Percentiles rank a stretch among this genome's conserved stretches.
Conservation (phyloP, 768 basidiomycete genomes). For the Nidula microcarpa region DNA sequence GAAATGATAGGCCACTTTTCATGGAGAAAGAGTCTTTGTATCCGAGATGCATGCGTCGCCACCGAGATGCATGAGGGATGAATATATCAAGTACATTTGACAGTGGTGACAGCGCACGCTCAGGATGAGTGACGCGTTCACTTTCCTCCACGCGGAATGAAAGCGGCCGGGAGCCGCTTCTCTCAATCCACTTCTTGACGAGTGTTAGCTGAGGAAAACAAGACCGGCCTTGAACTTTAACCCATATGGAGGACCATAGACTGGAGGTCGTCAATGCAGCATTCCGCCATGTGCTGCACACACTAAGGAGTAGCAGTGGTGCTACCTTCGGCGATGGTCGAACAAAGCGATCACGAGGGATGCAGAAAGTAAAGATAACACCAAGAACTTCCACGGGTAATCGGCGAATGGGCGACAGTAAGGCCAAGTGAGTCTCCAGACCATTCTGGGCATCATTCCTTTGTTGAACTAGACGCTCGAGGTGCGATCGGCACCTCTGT, state of each 20-base stretch:
- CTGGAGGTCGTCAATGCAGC: conserved; percentile 7
- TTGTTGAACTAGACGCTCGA: neutral
- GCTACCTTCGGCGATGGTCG: conserved; percentile 3
- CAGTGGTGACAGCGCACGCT: conserved; percentile 8
- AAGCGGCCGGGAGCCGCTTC: conserved; percentile 18
- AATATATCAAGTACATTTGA: conserved; percentile 17
- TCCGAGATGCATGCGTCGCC: conserved; percentile 17
- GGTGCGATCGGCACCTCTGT: neutral
- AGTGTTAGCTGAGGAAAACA: conserved; percentile 9
- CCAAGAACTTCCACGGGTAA: conserved; percentile 18
- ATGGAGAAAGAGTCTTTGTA: conserved; percentile 15
- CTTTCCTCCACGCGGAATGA: conserved; percentile 16
- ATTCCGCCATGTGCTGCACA: conserved; percentile 8
- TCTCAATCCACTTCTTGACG: conserved; percentile 18
- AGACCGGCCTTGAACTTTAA: conserved; percentile 5
- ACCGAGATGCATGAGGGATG: conserved; percentile 18
- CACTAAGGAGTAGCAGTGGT: conserved; percentile 7
- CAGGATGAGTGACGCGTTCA: conserved; percentile 1
- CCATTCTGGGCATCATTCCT: conserved; percentile 9
- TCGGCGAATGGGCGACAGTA: conserved; percentile 18
- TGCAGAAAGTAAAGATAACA: conserved; percentile 18
- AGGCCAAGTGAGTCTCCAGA: conserved; percentile 8
- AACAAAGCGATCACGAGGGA: conserved; percentile 6
- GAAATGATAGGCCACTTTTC: conserved; percentile 10
- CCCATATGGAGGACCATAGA: conserved; percentile 16